Percentiles rank a stretch among this genome's conserved stretches.
Evolutionary conservation across 495 filamentous ascomycete species (phyloP).

Genomic region (Penicillium parvum): DNA sequence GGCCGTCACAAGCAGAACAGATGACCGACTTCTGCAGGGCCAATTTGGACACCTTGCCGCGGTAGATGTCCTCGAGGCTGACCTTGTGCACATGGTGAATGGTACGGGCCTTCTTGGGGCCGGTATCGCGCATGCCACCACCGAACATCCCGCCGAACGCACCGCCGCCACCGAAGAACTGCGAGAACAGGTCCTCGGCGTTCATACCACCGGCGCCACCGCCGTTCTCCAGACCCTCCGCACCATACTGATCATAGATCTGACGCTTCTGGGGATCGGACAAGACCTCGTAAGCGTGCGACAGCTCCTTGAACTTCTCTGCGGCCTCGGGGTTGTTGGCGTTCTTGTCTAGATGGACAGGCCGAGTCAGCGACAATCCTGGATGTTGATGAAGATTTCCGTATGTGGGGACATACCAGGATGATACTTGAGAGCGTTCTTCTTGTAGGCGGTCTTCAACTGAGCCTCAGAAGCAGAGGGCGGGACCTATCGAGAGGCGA

Average conservation of each 20-base stretch:
- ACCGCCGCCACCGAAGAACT: slow-evolving; percentile 93
- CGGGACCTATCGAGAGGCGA: slow-evolving; percentile 54
- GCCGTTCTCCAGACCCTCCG: slow-evolving; percentile 88
- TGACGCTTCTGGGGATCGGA: slow-evolving; percentile 86
- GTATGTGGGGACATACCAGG: slow-evolving; percentile 59
- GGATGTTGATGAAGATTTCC: not conserved
- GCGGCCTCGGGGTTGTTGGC: slow-evolving; percentile 86
- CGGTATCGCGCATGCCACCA: slow-evolving; percentile 74
- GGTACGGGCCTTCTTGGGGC: slow-evolving; percentile 88
- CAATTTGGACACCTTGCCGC: slow-evolving; percentile 94
- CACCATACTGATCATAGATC: slow-evolving; percentile 95
- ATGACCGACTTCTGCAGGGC: slow-evolving; percentile 97
- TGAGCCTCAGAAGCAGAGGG: slow-evolving; percentile 69
- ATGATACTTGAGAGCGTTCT: slow-evolving; percentile 83
- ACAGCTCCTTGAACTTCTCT: slow-evolving; percentile 97
- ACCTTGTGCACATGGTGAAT: slow-evolving; percentile 99
- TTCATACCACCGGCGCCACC: slow-evolving; percentile 84
- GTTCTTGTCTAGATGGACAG: slow-evolving; percentile 77
- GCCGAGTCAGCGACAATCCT: not conserved
- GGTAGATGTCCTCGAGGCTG: slow-evolving; percentile 95
- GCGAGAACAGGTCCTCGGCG: slow-evolving; percentile 93
- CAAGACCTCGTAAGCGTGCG: slow-evolving; percentile 89
- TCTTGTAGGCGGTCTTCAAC: slow-evolving; percentile 87
- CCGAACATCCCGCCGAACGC: slow-evolving; percentile 79
- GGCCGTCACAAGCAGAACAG: slow-evolving; percentile 90